A percentile compares a stretch with the other conserved stretches of the same genome.
Conservation (phyloP, 495 filamentous ascomycete species). For the Penicillium simplicissimum region DNA sequence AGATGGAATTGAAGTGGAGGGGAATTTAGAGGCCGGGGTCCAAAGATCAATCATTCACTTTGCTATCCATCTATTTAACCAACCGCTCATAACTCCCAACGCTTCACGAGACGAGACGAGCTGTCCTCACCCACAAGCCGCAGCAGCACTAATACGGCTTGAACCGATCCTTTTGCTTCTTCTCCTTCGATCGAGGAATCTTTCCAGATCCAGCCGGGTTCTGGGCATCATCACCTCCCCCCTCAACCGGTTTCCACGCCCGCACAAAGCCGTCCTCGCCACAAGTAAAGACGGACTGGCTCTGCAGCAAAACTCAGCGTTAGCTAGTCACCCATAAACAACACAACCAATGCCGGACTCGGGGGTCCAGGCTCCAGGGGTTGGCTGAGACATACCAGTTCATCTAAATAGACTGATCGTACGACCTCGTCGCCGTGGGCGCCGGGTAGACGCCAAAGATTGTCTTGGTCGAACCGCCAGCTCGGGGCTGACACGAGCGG, state of each 20-base stretch:
- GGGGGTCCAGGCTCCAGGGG: background rate
- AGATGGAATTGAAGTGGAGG: no score
- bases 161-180: constrained; percentile 44
- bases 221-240: constrained; percentile 19
- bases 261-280: constrained; percentile 77
- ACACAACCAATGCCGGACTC: background rate
- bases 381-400: constrained; percentile 50
- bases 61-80: constrained; percentile 20
- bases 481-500: constrained; percentile 56
- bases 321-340: constrained; percentile 2
- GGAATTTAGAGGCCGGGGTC: no score
- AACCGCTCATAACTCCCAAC: constrained; percentile 18
- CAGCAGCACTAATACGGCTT: constrained; percentile 38
- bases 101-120: constrained; percentile 17
- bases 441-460: constrained; percentile 64
- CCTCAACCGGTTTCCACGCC: constrained; percentile 39
- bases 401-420: constrained; percentile 72
- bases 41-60: background rate
- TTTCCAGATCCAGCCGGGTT: constrained; percentile 25
- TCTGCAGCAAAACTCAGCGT: constrained; percentile 35
- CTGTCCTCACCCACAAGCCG: constrained; percentile 12
- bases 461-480: constrained; percentile 64
- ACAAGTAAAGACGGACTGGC: constrained; percentile 68
- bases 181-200: constrained; percentile 36
- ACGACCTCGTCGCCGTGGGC: constrained; percentile 86